phyloP scores from a whole-genome alignment of 192 early-diverging fungal species.

The Haplosporangium gracile region DNA sequence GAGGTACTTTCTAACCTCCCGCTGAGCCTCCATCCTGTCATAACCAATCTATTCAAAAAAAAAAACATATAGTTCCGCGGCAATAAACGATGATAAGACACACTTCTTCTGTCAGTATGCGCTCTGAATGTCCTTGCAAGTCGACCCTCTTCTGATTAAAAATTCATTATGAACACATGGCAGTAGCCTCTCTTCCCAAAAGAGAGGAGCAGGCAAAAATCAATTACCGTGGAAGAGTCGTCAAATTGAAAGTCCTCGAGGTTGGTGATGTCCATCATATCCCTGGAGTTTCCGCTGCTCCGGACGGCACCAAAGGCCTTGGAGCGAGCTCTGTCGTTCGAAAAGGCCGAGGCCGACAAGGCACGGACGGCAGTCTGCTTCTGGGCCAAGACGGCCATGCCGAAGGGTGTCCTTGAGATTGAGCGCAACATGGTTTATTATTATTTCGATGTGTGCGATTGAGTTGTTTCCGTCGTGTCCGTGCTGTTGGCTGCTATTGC shows the following conservation, averaged over 20 bases:
- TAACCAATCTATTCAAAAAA: constrained; percentile 50
- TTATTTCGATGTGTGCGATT: neutral
- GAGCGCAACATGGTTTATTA: constrained; percentile 39
- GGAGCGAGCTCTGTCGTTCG: constrained; percentile 44
- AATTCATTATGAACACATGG: too few relatives aligned
- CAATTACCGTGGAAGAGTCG: constrained; percentile 64
- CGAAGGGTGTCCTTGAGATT: constrained; percentile 42
- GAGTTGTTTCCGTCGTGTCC: neutral
- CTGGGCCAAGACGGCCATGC: constrained; percentile 1
- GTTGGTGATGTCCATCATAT: constrained; percentile 62
- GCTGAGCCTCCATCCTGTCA: constrained; percentile 61
- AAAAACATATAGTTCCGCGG: neutral
- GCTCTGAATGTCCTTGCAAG: neutral
- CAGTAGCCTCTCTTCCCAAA: neutral
- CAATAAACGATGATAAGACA: neutral
- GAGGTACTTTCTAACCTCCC: constrained; percentile 68
- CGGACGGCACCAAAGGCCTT: constrained; percentile 47
- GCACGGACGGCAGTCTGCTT: constrained; percentile 39
- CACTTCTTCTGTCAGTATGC: neutral
- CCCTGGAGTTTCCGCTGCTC: constrained; percentile 40
- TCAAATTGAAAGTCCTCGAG: constrained; percentile 67
- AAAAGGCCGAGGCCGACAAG: constrained; percentile 35
- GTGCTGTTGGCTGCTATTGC: neutral
- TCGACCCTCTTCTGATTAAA: neutral
- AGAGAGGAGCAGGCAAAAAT: neutral